Evolutionary conservation across 331 rosid species (phyloP).

Genomic region (Quercus lobata): DNA sequence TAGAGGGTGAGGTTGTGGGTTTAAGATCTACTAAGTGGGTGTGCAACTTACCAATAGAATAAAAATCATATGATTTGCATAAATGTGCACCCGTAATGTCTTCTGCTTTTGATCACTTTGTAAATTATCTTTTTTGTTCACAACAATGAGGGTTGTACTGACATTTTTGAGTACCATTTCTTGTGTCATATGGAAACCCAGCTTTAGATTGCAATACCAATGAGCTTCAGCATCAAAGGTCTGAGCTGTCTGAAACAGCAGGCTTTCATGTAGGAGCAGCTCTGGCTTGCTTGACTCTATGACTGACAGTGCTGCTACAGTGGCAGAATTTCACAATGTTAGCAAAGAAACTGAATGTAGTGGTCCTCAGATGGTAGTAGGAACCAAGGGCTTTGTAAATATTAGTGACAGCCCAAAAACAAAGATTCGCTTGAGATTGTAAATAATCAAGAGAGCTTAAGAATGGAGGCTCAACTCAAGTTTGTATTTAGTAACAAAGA

Average conservation of each 20-base stretch:
- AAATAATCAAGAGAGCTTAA: slow-evolving; percentile 65
- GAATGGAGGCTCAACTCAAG: slow-evolving; percentile 67
- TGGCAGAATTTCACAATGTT: slow-evolving; percentile 31
- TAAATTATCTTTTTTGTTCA: background rate
- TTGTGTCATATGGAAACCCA: slow-evolving; percentile 27
- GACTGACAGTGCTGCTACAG: background rate
- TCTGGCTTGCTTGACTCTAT: slow-evolving; percentile 21
- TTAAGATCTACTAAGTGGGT: background rate
- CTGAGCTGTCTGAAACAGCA: slow-evolving; percentile 38
- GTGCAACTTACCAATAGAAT: background rate
- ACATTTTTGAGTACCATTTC: background rate
- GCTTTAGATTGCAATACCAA: slow-evolving; percentile 34
- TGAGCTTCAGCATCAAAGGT: slow-evolving; percentile 36
- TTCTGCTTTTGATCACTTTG: background rate
- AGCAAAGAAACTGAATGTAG: slow-evolving; percentile 37
- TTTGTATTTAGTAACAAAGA: slow-evolving; percentile 64
- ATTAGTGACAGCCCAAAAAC: slow-evolving; percentile 46
- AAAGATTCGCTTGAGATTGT: slow-evolving; percentile 62
- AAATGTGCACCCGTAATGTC: background rate
- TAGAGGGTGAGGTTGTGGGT: background rate
- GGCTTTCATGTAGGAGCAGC: slow-evolving; percentile 34
- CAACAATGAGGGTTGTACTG: background rate
- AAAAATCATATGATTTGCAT: background rate
- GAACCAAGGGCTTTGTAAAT: slow-evolving; percentile 53
- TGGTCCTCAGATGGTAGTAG: slow-evolving; percentile 33